A percentile compares a stretch with the other conserved stretches of the same genome.
Conservation (phyloP, 2,329 filamentous ascomycete genomes). For the Colletotrichum cuscutae region DNA sequence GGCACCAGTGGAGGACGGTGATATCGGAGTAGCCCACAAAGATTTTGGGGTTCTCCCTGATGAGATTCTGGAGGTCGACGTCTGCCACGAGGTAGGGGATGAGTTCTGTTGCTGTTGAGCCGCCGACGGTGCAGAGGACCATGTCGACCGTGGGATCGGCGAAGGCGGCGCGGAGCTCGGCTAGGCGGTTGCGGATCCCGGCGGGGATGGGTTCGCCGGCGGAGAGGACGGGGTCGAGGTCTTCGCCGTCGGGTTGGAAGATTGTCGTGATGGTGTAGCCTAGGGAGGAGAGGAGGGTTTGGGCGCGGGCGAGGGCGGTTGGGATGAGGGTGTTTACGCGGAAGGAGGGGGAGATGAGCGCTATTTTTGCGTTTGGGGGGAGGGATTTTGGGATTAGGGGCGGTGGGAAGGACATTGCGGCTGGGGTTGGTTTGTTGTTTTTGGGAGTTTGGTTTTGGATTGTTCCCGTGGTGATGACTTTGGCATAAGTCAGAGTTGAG, state of each 20-base stretch:
- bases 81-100: conserved; percentile 50
- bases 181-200: conserved; percentile 47
- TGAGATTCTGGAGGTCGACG: conserved; percentile 43
- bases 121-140: conserved; percentile 53
- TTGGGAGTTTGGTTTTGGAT: not conserved
- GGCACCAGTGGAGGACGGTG: conserved; percentile 53
- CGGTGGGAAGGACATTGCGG: conserved; percentile 6
- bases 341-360: conserved; percentile 51
- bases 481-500: not conserved
- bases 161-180: conserved; percentile 51
- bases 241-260: conserved; percentile 36
- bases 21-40: conserved; percentile 55
- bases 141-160: conserved; percentile 47
- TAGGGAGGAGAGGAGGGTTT: conserved; percentile 40
- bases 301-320: conserved; percentile 43
- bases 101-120: conserved; percentile 51
- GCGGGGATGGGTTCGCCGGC: conserved; percentile 44
- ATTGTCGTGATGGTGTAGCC: conserved; percentile 49
- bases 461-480: not conserved
- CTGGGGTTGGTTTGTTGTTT: not conserved
- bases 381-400: conserved; percentile 42
- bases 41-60: conserved; percentile 51
- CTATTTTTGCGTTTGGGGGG: conserved; percentile 49
- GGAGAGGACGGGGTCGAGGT: conserved; percentile 12
- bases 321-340: conserved; percentile 47